A percentile compares a stretch with the other conserved stretches of the same genome.
Conservation (phyloP, 1,284 basidiomycete genomes). For the Leccinum solheimii region DNA sequence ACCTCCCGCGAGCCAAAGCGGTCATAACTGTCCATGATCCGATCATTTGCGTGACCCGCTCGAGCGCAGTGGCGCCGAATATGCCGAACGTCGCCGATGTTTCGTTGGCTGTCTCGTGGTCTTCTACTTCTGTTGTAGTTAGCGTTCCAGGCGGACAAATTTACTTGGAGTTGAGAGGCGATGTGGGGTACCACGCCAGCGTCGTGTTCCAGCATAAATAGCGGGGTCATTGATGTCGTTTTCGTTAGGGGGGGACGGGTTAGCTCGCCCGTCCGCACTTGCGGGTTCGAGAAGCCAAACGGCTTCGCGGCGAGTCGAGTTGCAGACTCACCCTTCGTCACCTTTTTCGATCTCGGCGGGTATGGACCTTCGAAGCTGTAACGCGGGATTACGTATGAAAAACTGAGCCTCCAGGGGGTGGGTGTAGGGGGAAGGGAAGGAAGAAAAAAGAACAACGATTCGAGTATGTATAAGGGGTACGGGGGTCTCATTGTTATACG, state of each 20-base stretch:
- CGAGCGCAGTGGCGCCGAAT: background rate
- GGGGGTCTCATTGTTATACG: background rate
- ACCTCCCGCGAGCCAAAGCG: background rate
- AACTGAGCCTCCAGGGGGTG: background rate
- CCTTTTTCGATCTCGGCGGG: background rate
- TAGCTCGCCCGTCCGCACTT: background rate
- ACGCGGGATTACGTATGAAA: background rate
- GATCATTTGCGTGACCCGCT: background rate
- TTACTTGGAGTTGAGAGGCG: background rate
- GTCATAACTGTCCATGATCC: background rate
- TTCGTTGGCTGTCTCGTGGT: background rate
- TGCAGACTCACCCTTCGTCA: background rate
- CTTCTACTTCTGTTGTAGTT: background rate
- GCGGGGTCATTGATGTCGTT: background rate
- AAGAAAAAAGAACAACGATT: background rate
- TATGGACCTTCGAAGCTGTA: background rate
- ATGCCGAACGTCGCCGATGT: background rate
- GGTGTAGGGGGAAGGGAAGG: background rate
- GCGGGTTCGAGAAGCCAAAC: background rate
- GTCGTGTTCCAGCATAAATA: background rate
- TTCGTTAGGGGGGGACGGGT: background rate
- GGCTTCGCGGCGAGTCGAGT: background rate
- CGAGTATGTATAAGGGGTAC: background rate
- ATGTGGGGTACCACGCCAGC: background rate
- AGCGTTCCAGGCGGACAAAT: background rate